phyloP scores from a whole-genome alignment of 257 asterid species.

The Verbena officinalis region DNA sequence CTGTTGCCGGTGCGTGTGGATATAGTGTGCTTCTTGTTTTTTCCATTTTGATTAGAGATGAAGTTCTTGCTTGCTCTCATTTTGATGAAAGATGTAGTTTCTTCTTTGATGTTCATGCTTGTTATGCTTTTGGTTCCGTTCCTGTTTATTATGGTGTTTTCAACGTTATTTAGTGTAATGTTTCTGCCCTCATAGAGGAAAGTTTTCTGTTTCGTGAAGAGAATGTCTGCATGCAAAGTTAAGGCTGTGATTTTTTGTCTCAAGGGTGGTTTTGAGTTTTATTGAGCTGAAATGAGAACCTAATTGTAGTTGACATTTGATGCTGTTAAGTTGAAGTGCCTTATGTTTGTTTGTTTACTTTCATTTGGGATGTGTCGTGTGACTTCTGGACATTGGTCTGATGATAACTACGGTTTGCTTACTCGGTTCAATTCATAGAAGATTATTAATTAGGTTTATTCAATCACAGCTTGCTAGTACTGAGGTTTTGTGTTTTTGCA shows the following conservation, averaged over 20 bases:
- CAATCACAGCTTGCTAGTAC: conserved; percentile 8
- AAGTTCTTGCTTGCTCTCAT: background rate
- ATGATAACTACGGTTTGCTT: conserved; percentile 11
- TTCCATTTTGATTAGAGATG: background rate
- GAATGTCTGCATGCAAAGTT: conserved; percentile 48
- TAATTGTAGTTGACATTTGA: background rate
- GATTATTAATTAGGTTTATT: background rate
- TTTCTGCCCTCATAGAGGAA: background rate
- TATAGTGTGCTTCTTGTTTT: conserved; percentile 1
- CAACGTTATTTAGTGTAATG: conserved; percentile 14
- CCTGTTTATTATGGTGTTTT: conserved; percentile 6
- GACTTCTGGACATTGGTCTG: conserved; percentile 3
- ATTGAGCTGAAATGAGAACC: conserved; percentile 21
- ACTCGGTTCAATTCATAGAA: conserved; percentile 4
- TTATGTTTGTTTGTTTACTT: conserved; percentile 6
- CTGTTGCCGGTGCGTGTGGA: conserved; percentile 4
- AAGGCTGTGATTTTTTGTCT: conserved; percentile 10
- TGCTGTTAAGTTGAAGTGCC: conserved; percentile 18
- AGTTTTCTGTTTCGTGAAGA: conserved; percentile 5
- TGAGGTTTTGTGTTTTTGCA: conserved; percentile 4
- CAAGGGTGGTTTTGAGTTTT: conserved; percentile 15
- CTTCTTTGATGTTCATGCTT: conserved; percentile 10
- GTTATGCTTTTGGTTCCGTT: background rate
- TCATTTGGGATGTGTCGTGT: background rate
- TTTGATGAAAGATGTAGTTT: background rate